Conservation (phyloP, 352 stramenopile species). For the Globisporangium paddicum region DNA sequence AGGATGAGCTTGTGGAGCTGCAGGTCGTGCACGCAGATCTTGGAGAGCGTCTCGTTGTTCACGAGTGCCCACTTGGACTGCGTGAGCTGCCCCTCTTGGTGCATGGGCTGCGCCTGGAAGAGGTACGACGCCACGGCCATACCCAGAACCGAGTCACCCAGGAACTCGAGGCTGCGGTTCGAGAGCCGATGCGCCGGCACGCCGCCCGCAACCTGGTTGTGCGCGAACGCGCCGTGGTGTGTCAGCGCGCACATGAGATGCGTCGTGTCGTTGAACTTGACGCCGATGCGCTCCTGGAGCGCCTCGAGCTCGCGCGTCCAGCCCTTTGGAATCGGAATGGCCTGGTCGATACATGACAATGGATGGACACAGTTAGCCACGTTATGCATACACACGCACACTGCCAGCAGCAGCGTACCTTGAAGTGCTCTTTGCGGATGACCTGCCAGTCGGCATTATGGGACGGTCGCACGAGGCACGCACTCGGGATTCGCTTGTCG, state of each 20-base stretch:
- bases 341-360: conserved; percentile 17
- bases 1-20: conserved; percentile 58
- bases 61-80: conserved; percentile 60
- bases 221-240: conserved; percentile 64
- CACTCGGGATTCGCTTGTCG: conserved; percentile 21
- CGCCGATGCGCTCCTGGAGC: conserved; percentile 54
- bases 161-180: conserved; percentile 81
- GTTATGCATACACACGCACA: not conserved
- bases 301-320: conserved; percentile 44
- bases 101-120: conserved; percentile 65
- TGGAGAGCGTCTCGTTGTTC: conserved; percentile 71
- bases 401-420: conserved; percentile 6
- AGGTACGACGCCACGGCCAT: conserved; percentile 55
- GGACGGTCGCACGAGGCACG: conserved; percentile 20
- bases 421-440: conserved; percentile 43
- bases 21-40: conserved; percentile 56
- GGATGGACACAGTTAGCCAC: not conserved
- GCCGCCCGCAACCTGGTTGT: conserved; percentile 27
- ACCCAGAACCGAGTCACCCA: conserved; percentile 74
- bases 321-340: conserved; percentile 30
- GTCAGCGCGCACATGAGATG: conserved; percentile 67
- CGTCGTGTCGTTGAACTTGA: conserved; percentile 52
- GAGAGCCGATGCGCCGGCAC: conserved; percentile 58
- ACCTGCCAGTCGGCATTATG: conserved; percentile 46
- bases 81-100: conserved; percentile 79